A percentile compares a stretch with the other conserved stretches of the same genome.
Evolutionary conservation across 768 basidiomycete species (phyloP).

Genomic region (Naganishia vaughanmartiniae): DNA sequence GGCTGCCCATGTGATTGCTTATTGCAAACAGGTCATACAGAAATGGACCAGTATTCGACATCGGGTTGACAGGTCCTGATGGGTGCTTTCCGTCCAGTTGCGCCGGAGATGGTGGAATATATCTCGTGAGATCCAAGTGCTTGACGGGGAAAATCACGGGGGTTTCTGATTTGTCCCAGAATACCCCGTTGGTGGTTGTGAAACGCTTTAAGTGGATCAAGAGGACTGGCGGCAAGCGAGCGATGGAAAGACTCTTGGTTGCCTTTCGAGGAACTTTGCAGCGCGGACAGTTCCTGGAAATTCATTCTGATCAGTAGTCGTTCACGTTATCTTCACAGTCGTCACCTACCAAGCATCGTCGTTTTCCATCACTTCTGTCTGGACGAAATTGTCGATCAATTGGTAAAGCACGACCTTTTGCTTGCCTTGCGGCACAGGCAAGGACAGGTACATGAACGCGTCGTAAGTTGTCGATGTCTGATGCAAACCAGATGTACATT

Average conservation of each 20-base stretch:
- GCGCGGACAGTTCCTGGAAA: slow-evolving; percentile 82
- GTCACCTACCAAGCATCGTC: slow-evolving; percentile 81
- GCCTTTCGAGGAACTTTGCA: slow-evolving; percentile 87
- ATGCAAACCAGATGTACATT: slow-evolving; percentile 49
- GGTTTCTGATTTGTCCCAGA: slow-evolving; percentile 95
- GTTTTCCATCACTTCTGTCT: slow-evolving; percentile 82
- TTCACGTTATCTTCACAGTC: background rate
- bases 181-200: slow-evolving; percentile 68
- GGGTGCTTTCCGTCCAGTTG: slow-evolving; percentile 49
- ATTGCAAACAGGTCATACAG: slow-evolving; percentile 91
- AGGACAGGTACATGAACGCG: slow-evolving; percentile 87
- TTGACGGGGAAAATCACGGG: slow-evolving; percentile 81
- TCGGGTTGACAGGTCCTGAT: slow-evolving; percentile 62
- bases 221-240: slow-evolving; percentile 87
- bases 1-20: slow-evolving; percentile 90
- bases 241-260: slow-evolving; percentile 79
- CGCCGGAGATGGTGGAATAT: slow-evolving; percentile 72
- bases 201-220: slow-evolving; percentile 91
- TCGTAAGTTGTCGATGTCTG: slow-evolving; percentile 98
- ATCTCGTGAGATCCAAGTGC: slow-evolving; percentile 66
- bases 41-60: slow-evolving; percentile 80
- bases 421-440: slow-evolving; percentile 72
- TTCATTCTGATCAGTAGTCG: slow-evolving; percentile 11
- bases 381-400: slow-evolving; percentile 86
- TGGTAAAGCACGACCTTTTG: slow-evolving; percentile 65